phyloP scores from a whole-genome alignment of 2,329 filamentous ascomycete species.

The Penicillium sp. region DNA sequence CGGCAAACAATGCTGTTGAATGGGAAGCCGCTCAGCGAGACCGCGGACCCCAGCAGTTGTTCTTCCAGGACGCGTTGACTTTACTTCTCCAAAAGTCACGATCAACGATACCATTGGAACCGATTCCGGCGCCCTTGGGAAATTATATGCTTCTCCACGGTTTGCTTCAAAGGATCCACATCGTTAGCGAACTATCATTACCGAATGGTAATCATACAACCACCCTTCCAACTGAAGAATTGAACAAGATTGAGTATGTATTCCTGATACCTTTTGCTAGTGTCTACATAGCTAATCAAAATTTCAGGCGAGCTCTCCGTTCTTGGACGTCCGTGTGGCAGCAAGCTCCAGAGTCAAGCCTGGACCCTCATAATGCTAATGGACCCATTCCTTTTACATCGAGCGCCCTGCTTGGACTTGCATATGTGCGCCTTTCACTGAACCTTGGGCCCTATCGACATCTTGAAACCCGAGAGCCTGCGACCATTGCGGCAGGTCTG shows the following conservation, averaged over 20 bases:
- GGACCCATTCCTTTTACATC: slow-evolving; percentile 32
- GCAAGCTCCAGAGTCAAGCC: slow-evolving; percentile 31
- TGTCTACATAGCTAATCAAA: background rate
- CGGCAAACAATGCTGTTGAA: slow-evolving; percentile 25
- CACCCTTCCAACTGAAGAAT: slow-evolving; percentile 28
- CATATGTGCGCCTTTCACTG: slow-evolving; percentile 29
- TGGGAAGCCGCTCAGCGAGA: slow-evolving; percentile 29
- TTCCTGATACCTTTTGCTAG: background rate
- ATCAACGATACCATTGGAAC: slow-evolving; percentile 23
- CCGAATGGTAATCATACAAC: slow-evolving; percentile 27
- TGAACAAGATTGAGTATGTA: slow-evolving; percentile 31
- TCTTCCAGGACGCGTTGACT: slow-evolving; percentile 32
- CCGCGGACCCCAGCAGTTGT: slow-evolving; percentile 24
- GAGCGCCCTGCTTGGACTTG: slow-evolving; percentile 27
- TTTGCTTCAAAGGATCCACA: slow-evolving; percentile 60
- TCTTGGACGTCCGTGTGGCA: slow-evolving; percentile 35
- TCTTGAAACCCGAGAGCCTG: slow-evolving; percentile 60
- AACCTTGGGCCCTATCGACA: slow-evolving; percentile 56
- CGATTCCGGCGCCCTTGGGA: slow-evolving; percentile 48
- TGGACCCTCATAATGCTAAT: slow-evolving; percentile 30
- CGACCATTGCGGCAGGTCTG: slow-evolving; percentile 56
- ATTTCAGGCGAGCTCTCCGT: slow-evolving; percentile 26
- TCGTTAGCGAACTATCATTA: slow-evolving; percentile 29
- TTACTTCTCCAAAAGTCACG: slow-evolving; percentile 28
- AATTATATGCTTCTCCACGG: slow-evolving; percentile 69